Base-by-base conservation (phyloP, 108 stramenopile species). In the Cyclotella distinguenda region DNA sequence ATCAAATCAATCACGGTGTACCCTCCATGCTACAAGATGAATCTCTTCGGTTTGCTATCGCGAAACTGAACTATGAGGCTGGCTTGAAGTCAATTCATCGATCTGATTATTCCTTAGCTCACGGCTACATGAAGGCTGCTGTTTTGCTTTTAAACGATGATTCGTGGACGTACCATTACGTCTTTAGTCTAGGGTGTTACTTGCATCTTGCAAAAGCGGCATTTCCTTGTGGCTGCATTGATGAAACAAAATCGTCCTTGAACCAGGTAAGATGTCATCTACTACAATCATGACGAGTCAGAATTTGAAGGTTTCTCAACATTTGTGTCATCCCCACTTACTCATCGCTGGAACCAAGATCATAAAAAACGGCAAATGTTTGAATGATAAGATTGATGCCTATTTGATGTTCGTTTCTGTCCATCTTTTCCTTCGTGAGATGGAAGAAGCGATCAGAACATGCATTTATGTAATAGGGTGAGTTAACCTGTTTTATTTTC, bases 321-420 rank as follows among this genome's bases (percentile, higher is more conserved):
- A n/a, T n/a, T n/a, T n/a, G n/a, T n/a, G n/a, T n/a, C n/a, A n/a
- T n/a, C n/a, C n/a, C n/a, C n/a, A n/a, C n/a, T n/a, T n/a, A n/a
- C n/a, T n/a, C n/a, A n/a, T n/a, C n/a, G n/a, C n/a, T n/a, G n/a
- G n/a, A n/a, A n/a, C n/a, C 10, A 11, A 56, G 25, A 44, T 71
- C 13, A 23, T 70, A 0, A 34, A 49, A 3, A 35, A 54, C 23
- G 63, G 46, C 13, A 59, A 35, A 39, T 66, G 54, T 4, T 30
- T 77, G 18, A 44, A 77, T 22, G 75, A 77, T 57, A 77, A 65
- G 45, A 35, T 77, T 19, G 55, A 57, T 58, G 69, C 75, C 27
- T 70, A 64, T 34, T 44, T 39, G 36, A 42, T 75, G 19, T 34
- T 57, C 11, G 56, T 56, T 9, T n/a, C n/a, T n/a, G n/a, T n/a